A percentile compares a stretch with the other conserved stretches of the same genome.
Conservation (phyloP, 495 filamentous ascomycete species). For the Physcia stellaris region DNA sequence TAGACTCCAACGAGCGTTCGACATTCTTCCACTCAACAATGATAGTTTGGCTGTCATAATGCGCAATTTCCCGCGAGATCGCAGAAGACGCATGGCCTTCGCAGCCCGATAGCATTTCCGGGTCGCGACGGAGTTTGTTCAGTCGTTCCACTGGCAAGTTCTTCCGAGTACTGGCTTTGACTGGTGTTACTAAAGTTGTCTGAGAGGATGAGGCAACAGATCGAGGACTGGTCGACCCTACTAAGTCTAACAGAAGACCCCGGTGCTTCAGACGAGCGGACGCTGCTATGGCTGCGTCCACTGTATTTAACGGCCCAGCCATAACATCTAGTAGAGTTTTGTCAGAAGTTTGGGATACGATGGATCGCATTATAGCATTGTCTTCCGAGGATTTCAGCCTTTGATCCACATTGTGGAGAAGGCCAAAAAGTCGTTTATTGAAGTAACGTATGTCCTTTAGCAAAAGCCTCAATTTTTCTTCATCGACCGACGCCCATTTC, state of each 20-base stretch:
- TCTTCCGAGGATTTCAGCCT: neutral
- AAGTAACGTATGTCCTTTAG: slow-evolving; percentile 9
- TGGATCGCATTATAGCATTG: neutral
- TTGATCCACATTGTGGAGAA: slow-evolving; percentile 6
- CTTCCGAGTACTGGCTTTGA: too few species aligned
- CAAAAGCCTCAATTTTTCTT: slow-evolving; percentile 11
- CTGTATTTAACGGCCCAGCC: neutral
- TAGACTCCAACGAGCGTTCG: neutral
- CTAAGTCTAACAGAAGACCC: too few species aligned
- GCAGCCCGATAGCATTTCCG: neutral
- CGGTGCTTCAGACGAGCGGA: too few species aligned
- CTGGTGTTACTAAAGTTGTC: too few species aligned
- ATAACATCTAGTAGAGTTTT: slow-evolving; percentile 1
- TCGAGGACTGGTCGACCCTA: too few species aligned
- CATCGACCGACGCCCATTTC: slow-evolving; percentile 16
- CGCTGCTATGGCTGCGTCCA: slow-evolving; percentile 1
- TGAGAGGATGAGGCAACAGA: too few species aligned
- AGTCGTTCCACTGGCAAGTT: neutral
- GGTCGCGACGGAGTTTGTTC: neutral
- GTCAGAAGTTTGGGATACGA: slow-evolving; percentile 1
- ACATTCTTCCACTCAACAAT: slow-evolving; percentile 10
- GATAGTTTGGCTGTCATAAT: neutral
- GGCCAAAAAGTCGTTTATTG: slow-evolving; percentile 2
- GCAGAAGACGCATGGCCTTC: neutral
- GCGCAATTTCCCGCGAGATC: neutral